These are phyloP conservation scores for Tolypocladium album DNA, from an alignment of 2,329 filamentous ascomycete species.

Conservation along the genomic window DNA sequence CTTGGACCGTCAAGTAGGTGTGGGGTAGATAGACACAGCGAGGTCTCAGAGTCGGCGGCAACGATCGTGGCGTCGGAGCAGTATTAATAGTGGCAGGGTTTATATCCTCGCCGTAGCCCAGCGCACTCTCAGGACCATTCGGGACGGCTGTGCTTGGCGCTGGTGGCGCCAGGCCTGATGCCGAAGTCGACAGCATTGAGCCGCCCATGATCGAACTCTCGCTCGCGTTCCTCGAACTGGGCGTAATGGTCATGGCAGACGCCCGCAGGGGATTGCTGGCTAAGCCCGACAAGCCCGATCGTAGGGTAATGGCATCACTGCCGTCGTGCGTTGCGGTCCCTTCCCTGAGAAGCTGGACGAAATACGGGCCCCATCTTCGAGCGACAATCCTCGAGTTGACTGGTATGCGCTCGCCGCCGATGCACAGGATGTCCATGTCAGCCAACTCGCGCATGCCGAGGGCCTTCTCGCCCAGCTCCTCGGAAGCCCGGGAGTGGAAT, in stretches of 20 bases:
- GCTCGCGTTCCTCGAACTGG: conserved; percentile 42
- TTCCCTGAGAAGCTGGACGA: conserved; percentile 82
- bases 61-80: conserved; percentile 43
- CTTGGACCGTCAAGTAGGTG: conserved; percentile 78
- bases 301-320: conserved; percentile 64
- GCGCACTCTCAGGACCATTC: conserved; percentile 25
- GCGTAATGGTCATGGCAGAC: conserved; percentile 79
- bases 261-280: conserved; percentile 53
- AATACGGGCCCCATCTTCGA: conserved; percentile 88
- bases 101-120: conserved; percentile 29
- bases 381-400: conserved; percentile 86
- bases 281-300: conserved; percentile 48
- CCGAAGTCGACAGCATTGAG: conserved; percentile 23
- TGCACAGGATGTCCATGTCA: conserved; percentile 94
- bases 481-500: conserved; percentile 63
- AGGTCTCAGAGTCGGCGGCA: conserved; percentile 58
- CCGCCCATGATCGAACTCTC: conserved; percentile 36
- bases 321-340: conserved; percentile 62
- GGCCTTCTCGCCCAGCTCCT: conserved; percentile 76
- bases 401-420: conserved; percentile 82
- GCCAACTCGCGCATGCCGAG: conserved; percentile 73
- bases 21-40: conserved; percentile 89
- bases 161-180: conserved; percentile 25
- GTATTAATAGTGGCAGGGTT: conserved; percentile 35
- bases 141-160: conserved; percentile 31